Evolutionary conservation across 2,329 filamentous ascomycete genomes (phyloP), one percentile per base, ranked within the genome.

Genomic region (Graphilbum sp.): DNA sequence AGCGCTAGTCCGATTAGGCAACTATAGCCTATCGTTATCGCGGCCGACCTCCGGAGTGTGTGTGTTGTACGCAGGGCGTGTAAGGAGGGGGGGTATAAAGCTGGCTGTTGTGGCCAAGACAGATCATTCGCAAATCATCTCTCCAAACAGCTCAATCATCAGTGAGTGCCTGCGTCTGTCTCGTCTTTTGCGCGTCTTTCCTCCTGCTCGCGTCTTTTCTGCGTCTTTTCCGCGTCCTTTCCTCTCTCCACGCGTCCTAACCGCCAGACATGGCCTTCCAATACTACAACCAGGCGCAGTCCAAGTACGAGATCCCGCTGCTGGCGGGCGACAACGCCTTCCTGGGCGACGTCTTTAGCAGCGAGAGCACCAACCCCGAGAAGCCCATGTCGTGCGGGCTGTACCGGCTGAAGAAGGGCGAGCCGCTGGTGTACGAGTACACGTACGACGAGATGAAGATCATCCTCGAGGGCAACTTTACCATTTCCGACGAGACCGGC

Each of bases 401-500:
- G 3, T 41, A 35, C 21, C 39, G 39, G 7, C 32, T 41, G 2
- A 35, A 30, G 8, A 41, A 41, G 39, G 39, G 39, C 32, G 39
- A 41, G 25, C 10, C 12, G 3, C 21, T 41, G 13, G 39, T 41
- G 7, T 41, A 41, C 23, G n/a, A 12, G 6, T 41, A 41, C 32
- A 41, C 39, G 9, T 41, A 41, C 27, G 39, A 41, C 12, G 39
- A 41, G 27, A 41, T 41, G 39, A 41, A 41, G 32, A 38, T 41
- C 7, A 38, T 41, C 27, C 32, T 41, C 4, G 39, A 41, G 32
- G 39, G 39, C 15, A 19, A 41, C 23, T 41, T 35, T 27, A 41
- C 39, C 16, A 41, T 41, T 8, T 35, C 35, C 8, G 39, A 41
- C 35, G 32, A 23, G 20, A 35, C 35, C 2, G 39, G 39, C 1